Evolutionary conservation across 768 basidiomycete genomes (phyloP).

Genomic region (Rhizopogon vulgaris): DNA sequence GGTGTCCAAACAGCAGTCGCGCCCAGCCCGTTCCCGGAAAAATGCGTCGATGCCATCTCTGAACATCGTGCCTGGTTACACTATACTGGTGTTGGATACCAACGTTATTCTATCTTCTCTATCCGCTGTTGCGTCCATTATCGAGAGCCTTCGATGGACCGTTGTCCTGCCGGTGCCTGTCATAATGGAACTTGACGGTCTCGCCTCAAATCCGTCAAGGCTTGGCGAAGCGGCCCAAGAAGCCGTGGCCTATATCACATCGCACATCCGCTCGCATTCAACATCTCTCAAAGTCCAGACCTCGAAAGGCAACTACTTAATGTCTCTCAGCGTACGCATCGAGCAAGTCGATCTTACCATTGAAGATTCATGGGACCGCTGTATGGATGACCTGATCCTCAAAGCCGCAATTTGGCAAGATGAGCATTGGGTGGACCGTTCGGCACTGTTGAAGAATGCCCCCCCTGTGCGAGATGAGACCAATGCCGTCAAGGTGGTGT

Average conservation of each 20-base stretch:
- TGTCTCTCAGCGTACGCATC: constrained; percentile 72
- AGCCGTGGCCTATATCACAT: constrained; percentile 71
- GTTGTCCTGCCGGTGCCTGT: constrained; percentile 90
- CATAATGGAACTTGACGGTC: constrained; percentile 95
- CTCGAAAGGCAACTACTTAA: constrained; percentile 88
- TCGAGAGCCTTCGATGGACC: constrained; percentile 82
- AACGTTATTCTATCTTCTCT: constrained; percentile 90
- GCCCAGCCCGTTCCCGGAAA: constrained; percentile 22
- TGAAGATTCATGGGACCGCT: constrained; percentile 50
- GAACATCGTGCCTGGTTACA: constrained; percentile 76
- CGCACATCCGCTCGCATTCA: constrained; percentile 68
- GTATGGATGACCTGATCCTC: constrained; percentile 94
- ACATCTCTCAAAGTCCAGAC: constrained; percentile 90
- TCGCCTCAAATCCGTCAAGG: constrained; percentile 53
- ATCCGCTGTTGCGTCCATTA: constrained; percentile 59
- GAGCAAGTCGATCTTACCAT: constrained; percentile 75
- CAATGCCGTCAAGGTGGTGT: constrained; percentile 71
- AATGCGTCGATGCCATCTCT: constrained; percentile 35
- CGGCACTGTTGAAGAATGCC: constrained; percentile 51
- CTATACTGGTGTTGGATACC: constrained; percentile 88
- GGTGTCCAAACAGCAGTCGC: constrained; percentile 23
- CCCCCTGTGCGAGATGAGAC: constrained; percentile 31
- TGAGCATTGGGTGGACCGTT: constrained; percentile 87
- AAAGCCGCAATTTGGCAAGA: constrained; percentile 91
- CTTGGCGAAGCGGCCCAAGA: constrained; percentile 71